Conservation (phyloP, 805 yeast genomes). For the Ogataea nonfermentans region DNA sequence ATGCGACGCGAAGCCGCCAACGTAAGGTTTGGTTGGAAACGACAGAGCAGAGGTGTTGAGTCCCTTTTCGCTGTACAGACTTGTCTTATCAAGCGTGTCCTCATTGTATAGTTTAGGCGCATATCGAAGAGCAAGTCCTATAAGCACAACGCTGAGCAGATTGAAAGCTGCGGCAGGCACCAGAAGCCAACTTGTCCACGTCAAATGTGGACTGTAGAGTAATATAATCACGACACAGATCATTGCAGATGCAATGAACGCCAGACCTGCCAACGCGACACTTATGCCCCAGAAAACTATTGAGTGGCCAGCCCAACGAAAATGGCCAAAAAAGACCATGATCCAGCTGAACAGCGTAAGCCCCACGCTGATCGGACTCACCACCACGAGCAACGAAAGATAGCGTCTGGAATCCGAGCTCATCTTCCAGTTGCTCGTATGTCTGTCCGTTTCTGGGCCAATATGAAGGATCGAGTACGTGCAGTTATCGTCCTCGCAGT, state of each 20-base stretch:
- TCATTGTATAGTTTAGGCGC: constrained; percentile 15
- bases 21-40: constrained; percentile 7
- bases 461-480: constrained; percentile 12
- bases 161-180: constrained; percentile 63
- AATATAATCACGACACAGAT: constrained; percentile 54
- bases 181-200: constrained; percentile 73
- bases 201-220: constrained; percentile 60
- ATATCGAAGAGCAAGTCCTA: constrained; percentile 38
- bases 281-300: constrained; percentile 39
- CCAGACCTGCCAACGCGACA: constrained; percentile 44
- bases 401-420: constrained; percentile 44
- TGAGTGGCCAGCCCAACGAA: constrained; percentile 18
- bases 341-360: constrained; percentile 48
- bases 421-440: constrained; percentile 48
- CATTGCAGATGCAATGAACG: constrained; percentile 54
- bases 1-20: constrained; percentile 11
- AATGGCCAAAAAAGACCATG: constrained; percentile 36
- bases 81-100: constrained; percentile 15
- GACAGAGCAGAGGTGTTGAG: constrained; percentile 15
- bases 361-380: constrained; percentile 68
- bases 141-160: constrained; percentile 49
- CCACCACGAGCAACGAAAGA: constrained; percentile 53
- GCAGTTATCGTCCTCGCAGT: constrained; percentile 38
- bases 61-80: constrained; percentile 14
- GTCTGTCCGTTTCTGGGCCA: background rate